Evolutionary conservation across 2,329 filamentous ascomycete genomes (phyloP).

Genomic region (Amauroascus niger): DNA sequence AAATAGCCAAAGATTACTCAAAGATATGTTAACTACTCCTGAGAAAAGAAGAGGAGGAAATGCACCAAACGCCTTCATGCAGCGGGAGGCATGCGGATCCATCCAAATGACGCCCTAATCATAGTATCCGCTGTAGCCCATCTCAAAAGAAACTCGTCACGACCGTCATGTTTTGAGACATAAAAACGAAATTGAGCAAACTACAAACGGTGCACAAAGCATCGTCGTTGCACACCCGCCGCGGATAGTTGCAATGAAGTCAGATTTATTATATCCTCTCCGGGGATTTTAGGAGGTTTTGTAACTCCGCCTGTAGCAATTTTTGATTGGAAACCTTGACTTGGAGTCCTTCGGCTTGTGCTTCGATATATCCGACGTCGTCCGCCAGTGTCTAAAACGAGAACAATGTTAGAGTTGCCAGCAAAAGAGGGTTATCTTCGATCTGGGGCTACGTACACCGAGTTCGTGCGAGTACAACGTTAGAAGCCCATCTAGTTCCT

Average conservation of each 20-base stretch:
- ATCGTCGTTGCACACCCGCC: background rate
- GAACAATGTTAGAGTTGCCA: conserved; percentile 20
- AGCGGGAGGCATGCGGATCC: background rate
- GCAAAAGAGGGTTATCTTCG: background rate
- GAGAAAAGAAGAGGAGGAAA: background rate
- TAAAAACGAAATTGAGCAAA: background rate
- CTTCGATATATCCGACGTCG: conserved; percentile 94
- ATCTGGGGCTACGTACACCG: conserved; percentile 50
- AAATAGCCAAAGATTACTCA: background rate
- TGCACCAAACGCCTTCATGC: background rate
- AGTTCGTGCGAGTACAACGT: conserved; percentile 93
- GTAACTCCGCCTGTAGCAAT: conserved; percentile 77
- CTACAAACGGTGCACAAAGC: background rate
- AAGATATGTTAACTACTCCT: background rate
- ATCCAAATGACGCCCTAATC: background rate
- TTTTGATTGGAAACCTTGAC: conserved; percentile 97
- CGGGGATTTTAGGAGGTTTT: conserved; percentile 80
- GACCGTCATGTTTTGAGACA: background rate
- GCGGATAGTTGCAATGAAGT: conserved; percentile 26
- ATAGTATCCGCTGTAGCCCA: background rate
- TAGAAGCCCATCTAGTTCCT: conserved; percentile 86
- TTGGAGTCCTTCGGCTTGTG: conserved; percentile 90
- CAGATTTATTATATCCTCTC: conserved; percentile 47
- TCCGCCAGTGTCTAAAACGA: conserved; percentile 71
- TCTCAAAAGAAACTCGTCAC: background rate